phyloP scores from a whole-genome alignment of 768 basidiomycete species.

The Boletus rubescentipes region DNA sequence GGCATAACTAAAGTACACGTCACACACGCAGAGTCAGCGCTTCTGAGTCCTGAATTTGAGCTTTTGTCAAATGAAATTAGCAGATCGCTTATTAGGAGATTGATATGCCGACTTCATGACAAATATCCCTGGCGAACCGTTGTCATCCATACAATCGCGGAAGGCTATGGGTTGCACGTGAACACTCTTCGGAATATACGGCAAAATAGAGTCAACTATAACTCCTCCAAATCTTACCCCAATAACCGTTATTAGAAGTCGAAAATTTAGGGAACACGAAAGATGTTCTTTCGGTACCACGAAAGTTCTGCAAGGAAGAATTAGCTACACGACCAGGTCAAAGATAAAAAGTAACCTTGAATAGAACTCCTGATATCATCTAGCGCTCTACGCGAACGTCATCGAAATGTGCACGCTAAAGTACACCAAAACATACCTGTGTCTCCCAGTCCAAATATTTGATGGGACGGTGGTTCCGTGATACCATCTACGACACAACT shows the following conservation, averaged over 20 bases:
- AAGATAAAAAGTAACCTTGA: slow-evolving; percentile 43
- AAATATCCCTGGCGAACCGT: too few species aligned
- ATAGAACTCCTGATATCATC: slow-evolving; percentile 83
- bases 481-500: slow-evolving; percentile 75
- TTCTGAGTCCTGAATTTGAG: too few species aligned
- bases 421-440: slow-evolving; percentile 48
- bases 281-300: slow-evolving; percentile 79
- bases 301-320: slow-evolving; percentile 55
- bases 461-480: slow-evolving; percentile 30
- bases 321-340: slow-evolving; percentile 2
- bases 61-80: too few species aligned
- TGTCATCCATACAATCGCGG: slow-evolving; percentile 22
- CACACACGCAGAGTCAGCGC: too few species aligned
- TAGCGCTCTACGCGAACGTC: slow-evolving; percentile 54
- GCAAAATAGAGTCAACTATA: neutral
- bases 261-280: slow-evolving; percentile 37
- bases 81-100: too few species aligned
- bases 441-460: slow-evolving; percentile 40
- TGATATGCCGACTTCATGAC: too few species aligned
- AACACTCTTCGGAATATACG: too few species aligned
- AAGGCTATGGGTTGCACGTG: too few species aligned
- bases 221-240: too few species aligned
- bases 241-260: neutral
- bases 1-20: too few species aligned
- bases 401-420: neutral